A percentile compares a stretch with the other conserved stretches of the same genome.
phyloP scores from a whole-genome alignment of 176 grass and related monocot genomes.

The Coix lacrymajobi region DNA sequence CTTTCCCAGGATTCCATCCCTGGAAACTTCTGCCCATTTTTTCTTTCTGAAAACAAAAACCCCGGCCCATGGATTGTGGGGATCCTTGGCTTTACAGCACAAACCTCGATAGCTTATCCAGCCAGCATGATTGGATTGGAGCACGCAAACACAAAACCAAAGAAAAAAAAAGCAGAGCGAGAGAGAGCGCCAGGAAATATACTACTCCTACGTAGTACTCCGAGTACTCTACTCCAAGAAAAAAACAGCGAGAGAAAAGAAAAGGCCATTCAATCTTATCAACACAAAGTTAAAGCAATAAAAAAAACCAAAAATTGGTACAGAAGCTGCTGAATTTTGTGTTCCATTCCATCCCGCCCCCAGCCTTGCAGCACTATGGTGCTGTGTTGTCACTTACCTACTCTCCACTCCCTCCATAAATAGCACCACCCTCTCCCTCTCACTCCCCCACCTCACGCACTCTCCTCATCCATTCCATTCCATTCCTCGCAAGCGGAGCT shows the following conservation, averaged over 20 bases:
- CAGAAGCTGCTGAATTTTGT: not conserved
- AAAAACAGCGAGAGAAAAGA: not conserved
- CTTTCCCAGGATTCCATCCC: not conserved
- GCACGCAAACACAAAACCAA: slow-evolving; percentile 5
- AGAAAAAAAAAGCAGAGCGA: not conserved
- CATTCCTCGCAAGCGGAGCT: not conserved
- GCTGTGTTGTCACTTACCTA: slow-evolving; percentile 30
- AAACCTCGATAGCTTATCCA: not conserved
- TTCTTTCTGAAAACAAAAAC: not conserved
- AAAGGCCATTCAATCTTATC: slow-evolving; percentile 28
- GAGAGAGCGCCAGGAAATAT: not conserved
- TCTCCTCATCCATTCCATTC: not conserved
- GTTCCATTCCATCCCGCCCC: slow-evolving; percentile 3
- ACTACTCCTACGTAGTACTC: too few species aligned
- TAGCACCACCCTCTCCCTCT: slow-evolving; percentile 20
- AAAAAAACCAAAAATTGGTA: not conserved
- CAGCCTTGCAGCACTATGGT: slow-evolving; percentile 15
- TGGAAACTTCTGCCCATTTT: not conserved
- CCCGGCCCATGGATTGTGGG: not conserved
- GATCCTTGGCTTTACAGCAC: not conserved
- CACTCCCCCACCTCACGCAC: not conserved
- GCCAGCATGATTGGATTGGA: slow-evolving; percentile 20
- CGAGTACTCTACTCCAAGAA: too few species aligned
- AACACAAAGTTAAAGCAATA: not conserved
- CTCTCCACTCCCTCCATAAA: slow-evolving; percentile 35